Conservation (phyloP, 495 filamentous ascomycete genomes). For the Oleoguttula mirabilis region DNA sequence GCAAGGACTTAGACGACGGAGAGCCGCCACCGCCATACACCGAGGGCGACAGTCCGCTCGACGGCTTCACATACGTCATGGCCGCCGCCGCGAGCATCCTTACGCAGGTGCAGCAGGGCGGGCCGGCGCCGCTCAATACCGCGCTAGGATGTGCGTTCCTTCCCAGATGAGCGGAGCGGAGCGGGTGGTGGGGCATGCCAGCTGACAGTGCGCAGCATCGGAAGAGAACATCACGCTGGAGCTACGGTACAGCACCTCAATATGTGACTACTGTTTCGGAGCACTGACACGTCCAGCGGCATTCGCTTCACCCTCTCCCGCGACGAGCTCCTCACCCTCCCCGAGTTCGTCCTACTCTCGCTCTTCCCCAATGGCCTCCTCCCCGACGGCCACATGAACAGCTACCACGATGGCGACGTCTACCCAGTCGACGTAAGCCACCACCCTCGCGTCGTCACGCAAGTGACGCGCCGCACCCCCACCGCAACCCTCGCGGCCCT, state of each 20-base stretch:
- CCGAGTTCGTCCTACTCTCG: conserved; percentile 97
- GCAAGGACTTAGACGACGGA: conserved; percentile 64
- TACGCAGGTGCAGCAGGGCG: conserved; percentile 92
- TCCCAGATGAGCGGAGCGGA: not conserved
- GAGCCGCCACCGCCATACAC: conserved; percentile 94
- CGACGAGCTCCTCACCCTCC: conserved; percentile 87
- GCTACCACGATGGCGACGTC: conserved; percentile 82
- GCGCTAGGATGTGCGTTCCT: conserved; percentile 64
- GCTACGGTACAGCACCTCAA: no score
- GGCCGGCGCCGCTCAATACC: conserved; percentile 66
- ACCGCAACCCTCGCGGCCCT: conserved; percentile 22
- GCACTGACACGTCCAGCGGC: conserved; percentile 44
- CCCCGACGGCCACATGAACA: conserved; percentile 90
- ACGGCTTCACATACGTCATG: conserved; percentile 95
- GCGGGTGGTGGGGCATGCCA: no score
- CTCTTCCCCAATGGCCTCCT: conserved; percentile 96
- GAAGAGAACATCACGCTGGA: conserved; percentile 78
- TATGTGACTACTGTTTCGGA: not conserved
- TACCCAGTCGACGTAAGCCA: conserved; percentile 90
- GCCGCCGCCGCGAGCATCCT: conserved; percentile 94
- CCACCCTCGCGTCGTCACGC: conserved; percentile 17
- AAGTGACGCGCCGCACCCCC: conserved; percentile 20
- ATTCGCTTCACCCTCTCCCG: conserved; percentile 85
- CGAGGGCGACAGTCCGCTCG: conserved; percentile 83
- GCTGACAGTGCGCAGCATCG: conserved; percentile 51